phyloP scores from a whole-genome alignment of 176 grass and related monocot genomes.

The Elymus sibiricus region DNA sequence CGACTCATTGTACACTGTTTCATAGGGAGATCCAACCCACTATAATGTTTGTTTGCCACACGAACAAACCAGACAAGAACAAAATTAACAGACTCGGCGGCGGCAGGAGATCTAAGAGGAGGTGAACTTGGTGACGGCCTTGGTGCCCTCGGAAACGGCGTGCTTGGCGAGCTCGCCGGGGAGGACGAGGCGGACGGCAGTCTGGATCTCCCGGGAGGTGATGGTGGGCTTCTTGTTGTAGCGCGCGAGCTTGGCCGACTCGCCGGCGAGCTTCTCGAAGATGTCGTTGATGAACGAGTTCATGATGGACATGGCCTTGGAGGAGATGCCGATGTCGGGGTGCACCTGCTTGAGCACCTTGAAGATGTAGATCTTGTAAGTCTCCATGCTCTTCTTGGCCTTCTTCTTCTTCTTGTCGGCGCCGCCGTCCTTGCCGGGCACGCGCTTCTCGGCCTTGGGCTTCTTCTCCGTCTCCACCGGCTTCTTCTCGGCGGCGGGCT shows the following conservation, averaged over 20 bases:
- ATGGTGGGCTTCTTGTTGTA: conserved; percentile 74
- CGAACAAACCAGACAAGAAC: neutral
- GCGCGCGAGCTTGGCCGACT: conserved; percentile 31
- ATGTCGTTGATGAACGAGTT: conserved; percentile 95
- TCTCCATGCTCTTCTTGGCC: conserved; percentile 60
- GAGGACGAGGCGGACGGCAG: conserved; percentile 55
- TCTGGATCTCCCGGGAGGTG: conserved; percentile 55
- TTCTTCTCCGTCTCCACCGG: conserved; percentile 33
- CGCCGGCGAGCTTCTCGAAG: conserved; percentile 73
- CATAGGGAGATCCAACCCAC: neutral
- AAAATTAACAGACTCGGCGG: neutral
- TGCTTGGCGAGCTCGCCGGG: conserved; percentile 67
- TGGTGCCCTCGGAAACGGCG: conserved; percentile 58
- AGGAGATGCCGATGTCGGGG: conserved; percentile 86
- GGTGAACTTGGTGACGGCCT: conserved; percentile 49
- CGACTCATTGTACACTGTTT: neutral
- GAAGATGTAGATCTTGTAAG: conserved; percentile 97
- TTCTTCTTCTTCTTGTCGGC: conserved; percentile 38
- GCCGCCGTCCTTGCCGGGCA: conserved; percentile 12
- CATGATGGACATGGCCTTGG: conserved; percentile 98
- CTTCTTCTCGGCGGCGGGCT: conserved; percentile 50
- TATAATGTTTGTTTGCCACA: neutral
- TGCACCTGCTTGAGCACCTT: conserved; percentile 97
- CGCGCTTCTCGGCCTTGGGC: conserved; percentile 30
- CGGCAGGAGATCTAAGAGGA: neutral